Evolutionary conservation across 768 basidiomycete genomes (phyloP).

Genomic region (Mycena haematopus): DNA sequence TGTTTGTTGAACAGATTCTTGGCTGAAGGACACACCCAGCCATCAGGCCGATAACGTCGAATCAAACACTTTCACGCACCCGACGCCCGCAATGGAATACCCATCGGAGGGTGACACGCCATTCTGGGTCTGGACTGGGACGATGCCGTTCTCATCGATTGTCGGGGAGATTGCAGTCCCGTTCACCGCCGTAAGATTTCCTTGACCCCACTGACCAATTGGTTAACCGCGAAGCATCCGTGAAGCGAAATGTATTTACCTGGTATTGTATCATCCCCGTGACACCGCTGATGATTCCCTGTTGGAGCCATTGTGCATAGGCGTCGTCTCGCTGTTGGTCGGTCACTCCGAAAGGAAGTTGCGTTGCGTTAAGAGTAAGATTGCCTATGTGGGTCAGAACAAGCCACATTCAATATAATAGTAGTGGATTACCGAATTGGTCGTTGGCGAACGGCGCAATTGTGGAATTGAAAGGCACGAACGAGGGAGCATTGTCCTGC

Average conservation of each 20-base stretch:
- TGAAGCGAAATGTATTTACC: constrained; percentile 31
- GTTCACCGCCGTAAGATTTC: constrained; percentile 49
- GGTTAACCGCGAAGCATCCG: constrained; percentile 28
- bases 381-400: constrained; percentile 19
- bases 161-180: constrained; percentile 53
- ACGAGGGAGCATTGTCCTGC: constrained; percentile 54
- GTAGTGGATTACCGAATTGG: constrained; percentile 16
- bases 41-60: neutral
- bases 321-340: constrained; percentile 57
- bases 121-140: constrained; percentile 41
- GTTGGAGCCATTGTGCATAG: constrained; percentile 62
- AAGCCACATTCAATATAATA: neutral
- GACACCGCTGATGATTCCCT: constrained; percentile 41
- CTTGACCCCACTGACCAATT: constrained; percentile 60
- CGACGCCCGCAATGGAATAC: constrained; percentile 52
- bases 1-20: constrained; percentile 39
- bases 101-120: constrained; percentile 73
- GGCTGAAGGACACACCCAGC: constrained; percentile 29
- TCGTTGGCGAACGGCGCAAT: constrained; percentile 32
- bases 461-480: constrained; percentile 67
- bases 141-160: constrained; percentile 40
- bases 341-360: constrained; percentile 56
- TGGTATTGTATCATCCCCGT: constrained; percentile 57
- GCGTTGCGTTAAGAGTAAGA: constrained; percentile 19
- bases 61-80: constrained; percentile 38